Evolutionary conservation across 192 early-diverging fungal species (phyloP).

Genomic region (Entophlyctis helioformis): DNA sequence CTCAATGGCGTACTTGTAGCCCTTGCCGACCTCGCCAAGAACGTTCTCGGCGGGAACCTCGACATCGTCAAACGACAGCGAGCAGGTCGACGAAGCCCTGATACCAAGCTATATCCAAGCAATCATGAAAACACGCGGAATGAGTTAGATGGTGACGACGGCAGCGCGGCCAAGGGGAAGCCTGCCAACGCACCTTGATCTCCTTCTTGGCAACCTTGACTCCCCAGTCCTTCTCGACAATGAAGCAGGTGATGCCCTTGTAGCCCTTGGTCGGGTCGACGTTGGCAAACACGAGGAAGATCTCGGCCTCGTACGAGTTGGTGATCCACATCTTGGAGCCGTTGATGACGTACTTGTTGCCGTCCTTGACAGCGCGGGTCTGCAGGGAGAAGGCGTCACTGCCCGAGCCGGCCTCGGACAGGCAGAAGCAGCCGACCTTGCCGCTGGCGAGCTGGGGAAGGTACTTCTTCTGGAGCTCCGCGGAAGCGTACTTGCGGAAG

Average conservation of each 20-base stretch:
- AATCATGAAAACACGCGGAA: neutral
- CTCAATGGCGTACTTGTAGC: constrained; percentile 97
- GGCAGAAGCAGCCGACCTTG: constrained; percentile 84
- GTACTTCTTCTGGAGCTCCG: constrained; percentile 69
- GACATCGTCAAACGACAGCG: constrained; percentile 85
- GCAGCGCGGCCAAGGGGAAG: neutral
- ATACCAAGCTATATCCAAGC: constrained; percentile 65
- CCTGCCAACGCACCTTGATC: constrained; percentile 47
- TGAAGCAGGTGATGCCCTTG: constrained; percentile 96
- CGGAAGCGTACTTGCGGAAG: constrained; percentile 69
- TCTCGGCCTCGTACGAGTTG: constrained; percentile 86
- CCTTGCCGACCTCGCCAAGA: constrained; percentile 87
- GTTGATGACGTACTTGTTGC: constrained; percentile 82
- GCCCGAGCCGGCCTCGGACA: constrained; percentile 86
- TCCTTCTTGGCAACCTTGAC: constrained; percentile 93
- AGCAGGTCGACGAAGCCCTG: constrained; percentile 90
- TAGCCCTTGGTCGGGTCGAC: constrained; percentile 87
- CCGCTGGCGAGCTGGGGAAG: constrained; percentile 70
- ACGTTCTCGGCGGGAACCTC: constrained; percentile 76
- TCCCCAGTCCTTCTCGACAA: constrained; percentile 87
- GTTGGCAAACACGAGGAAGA: constrained; percentile 97
- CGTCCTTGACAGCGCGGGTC: constrained; percentile 74
- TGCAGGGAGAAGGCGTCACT: constrained; percentile 87
- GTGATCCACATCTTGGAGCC: constrained; percentile 56
- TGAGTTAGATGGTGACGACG: neutral